Conservation (phyloP, 1,284 basidiomycete genomes). For the Leccinum subrobustum region DNA sequence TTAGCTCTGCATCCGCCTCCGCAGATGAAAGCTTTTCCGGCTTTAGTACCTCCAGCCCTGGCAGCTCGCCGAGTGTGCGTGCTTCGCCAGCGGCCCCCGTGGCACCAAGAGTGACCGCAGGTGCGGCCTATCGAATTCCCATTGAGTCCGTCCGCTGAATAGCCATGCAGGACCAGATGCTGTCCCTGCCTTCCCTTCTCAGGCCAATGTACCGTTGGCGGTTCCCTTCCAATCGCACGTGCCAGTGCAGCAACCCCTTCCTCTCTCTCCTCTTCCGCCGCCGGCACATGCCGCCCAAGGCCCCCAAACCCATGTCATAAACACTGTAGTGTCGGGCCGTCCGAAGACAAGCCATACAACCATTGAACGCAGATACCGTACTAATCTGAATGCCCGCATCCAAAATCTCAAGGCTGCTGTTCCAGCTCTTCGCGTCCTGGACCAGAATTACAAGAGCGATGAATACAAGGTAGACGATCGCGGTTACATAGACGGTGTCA, state of each 20-base stretch:
- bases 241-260: conserved; percentile 24
- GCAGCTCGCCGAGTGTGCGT: conserved; percentile 17
- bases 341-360: conserved; percentile 91
- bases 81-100: conserved; percentile 18
- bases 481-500: conserved; percentile 80
- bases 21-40: conserved; percentile 27
- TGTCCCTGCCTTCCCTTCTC: conserved; percentile 16
- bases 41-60: conserved; percentile 24
- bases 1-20: conserved; percentile 32
- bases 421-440: conserved; percentile 75
- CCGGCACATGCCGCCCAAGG: conserved; percentile 31
- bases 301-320: conserved; percentile 27
- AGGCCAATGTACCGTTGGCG: conserved; percentile 34
- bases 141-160: neutral
- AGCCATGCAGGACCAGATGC: conserved; percentile 17
- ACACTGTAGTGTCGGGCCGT: conserved; percentile 39
- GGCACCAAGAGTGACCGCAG: conserved; percentile 8
- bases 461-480: conserved; percentile 65
- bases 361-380: conserved; percentile 87
- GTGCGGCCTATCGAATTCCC: conserved; percentile 8
- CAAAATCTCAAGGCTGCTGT: conserved; percentile 80
- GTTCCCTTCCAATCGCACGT: conserved; percentile 24
- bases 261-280: conserved; percentile 36
- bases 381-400: conserved; percentile 88
- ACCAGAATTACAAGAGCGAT: conserved; percentile 48